Evolutionary conservation across 1,284 basidiomycete genomes (phyloP).

Genomic region (Stygiomarasmius scandens): DNA sequence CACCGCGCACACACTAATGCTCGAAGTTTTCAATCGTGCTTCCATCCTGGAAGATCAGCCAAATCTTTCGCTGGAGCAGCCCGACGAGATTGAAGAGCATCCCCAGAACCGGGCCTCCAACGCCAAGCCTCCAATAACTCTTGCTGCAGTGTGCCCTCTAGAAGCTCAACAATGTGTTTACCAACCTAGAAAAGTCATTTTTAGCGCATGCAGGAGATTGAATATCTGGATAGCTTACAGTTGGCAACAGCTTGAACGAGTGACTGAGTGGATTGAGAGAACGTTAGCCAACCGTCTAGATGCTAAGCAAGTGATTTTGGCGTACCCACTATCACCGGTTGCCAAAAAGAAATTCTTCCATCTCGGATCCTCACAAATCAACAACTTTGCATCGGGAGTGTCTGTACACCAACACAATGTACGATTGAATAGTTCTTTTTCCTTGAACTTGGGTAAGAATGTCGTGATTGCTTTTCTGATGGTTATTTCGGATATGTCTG

Average conservation of each 20-base stretch:
- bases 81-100: slow-evolving; percentile 9
- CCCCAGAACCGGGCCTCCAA: slow-evolving; percentile 15
- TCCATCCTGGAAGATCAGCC: slow-evolving; percentile 13
- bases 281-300: no score
- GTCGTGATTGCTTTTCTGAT: slow-evolving; percentile 11
- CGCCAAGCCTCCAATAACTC: slow-evolving; percentile 12
- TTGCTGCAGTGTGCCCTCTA: slow-evolving; percentile 11
- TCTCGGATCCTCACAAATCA: slow-evolving; percentile 12
- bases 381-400: slow-evolving; percentile 14
- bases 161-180: slow-evolving; percentile 9
- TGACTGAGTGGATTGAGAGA: neutral
- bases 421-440: slow-evolving; percentile 15
- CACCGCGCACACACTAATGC: no score
- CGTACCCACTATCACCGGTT: slow-evolving; percentile 15
- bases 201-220: no score
- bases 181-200: slow-evolving; percentile 11
- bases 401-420: slow-evolving; percentile 17
- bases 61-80: slow-evolving; percentile 10
- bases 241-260: slow-evolving; percentile 15
- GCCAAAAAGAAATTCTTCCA: slow-evolving; percentile 12
- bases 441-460: slow-evolving; percentile 12
- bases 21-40: slow-evolving; percentile 8
- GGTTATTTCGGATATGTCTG: slow-evolving; percentile 8
- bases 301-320: neutral
- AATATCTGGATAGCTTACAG: slow-evolving; percentile 10